Evolutionary conservation across 2,329 filamentous ascomycete species (phyloP).

Genomic region (Bipolaris gigantea): DNA sequence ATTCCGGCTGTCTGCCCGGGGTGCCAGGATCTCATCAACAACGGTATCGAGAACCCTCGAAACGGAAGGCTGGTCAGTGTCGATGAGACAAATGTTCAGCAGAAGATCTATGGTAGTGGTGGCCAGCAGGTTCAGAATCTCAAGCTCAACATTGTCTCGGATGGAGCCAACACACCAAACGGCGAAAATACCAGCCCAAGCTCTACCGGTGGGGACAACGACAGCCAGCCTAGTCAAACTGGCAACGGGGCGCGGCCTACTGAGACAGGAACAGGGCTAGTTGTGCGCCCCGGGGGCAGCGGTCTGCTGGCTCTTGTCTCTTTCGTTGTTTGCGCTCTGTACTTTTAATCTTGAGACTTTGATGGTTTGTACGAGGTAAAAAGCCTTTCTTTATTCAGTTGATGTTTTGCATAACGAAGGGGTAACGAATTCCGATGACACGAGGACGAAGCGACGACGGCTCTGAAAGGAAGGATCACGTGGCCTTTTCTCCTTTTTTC

Average conservation of each 20-base stretch:
- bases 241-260: slow-evolving; percentile 21
- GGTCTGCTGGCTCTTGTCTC: slow-evolving; percentile 1
- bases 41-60: slow-evolving; percentile 69
- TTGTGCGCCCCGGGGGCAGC: neutral
- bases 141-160: slow-evolving; percentile 58
- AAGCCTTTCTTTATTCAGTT: neutral
- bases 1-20: slow-evolving; percentile 69
- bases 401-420: neutral
- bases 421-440: neutral
- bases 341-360: neutral
- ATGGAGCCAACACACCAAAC: slow-evolving; percentile 59
- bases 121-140: slow-evolving; percentile 65
- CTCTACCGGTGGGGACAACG: neutral
- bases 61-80: slow-evolving; percentile 61
- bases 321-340: slow-evolving; percentile 5
- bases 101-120: slow-evolving; percentile 59
- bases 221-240: slow-evolving; percentile 8
- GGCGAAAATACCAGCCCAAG: slow-evolving; percentile 42
- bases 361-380: neutral
- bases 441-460: neutral
- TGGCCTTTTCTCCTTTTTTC: neutral
- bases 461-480: neutral
- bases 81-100: slow-evolving; percentile 57
- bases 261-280: slow-evolving; percentile 21
- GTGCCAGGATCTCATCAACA: slow-evolving; percentile 73